A percentile compares a stretch with the other conserved stretches of the same genome.
Conservation (phyloP, 345 rosid genomes). For the Brassica nigra region DNA sequence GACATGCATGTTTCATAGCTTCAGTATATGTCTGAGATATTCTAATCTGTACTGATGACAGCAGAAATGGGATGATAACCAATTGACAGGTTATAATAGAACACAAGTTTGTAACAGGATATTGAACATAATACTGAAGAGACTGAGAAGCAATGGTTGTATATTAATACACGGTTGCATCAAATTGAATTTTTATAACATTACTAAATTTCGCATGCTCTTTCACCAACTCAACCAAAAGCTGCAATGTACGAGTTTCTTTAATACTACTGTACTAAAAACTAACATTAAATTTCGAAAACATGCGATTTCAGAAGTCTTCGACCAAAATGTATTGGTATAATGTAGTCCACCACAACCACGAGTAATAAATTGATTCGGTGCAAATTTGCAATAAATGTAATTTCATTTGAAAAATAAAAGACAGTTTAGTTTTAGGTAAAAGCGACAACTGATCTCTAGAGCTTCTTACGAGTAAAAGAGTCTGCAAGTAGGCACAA, state of each 20-base stretch:
- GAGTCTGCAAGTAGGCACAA: constrained; percentile 11
- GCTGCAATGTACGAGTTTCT: neutral
- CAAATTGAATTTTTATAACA: neutral
- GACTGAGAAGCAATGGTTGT: neutral
- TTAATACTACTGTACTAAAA: neutral
- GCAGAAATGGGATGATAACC: neutral
- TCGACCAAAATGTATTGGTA: neutral
- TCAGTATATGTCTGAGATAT: neutral
- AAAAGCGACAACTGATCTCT: neutral
- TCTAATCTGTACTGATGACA: neutral
- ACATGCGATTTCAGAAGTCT: neutral
- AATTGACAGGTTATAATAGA: neutral
- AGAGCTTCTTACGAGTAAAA: neutral
- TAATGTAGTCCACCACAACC: constrained; percentile 20
- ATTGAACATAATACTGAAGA: neutral
- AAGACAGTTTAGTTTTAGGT: neutral
- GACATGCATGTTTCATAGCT: neutral
- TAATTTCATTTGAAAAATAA: neutral
- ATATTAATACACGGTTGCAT: neutral
- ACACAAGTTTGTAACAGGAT: neutral
- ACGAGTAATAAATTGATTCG: constrained; percentile 19
- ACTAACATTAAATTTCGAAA: neutral
- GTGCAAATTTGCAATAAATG: constrained; percentile 20
- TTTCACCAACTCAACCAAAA: neutral
- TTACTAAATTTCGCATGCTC: neutral